Evolutionary conservation across 176 grass and related monocot genomes (phyloP), one percentile per base, ranked within the genome.

Genomic region (Bothriochloa decipiens): DNA sequence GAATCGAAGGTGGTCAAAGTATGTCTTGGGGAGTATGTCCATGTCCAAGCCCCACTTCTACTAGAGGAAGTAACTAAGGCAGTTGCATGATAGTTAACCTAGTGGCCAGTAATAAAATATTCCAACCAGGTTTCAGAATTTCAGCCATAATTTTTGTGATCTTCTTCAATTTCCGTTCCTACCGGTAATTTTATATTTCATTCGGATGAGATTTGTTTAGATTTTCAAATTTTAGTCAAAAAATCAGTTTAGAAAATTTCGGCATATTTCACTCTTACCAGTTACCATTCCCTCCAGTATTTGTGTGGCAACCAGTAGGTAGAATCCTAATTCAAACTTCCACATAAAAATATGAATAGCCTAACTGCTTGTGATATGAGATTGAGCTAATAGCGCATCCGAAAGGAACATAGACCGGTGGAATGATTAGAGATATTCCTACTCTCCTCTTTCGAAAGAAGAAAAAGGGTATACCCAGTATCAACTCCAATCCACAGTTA

Each of bases 391-490:
- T 50, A 65, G n/a, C n/a, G 11, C 17, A 57, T 66, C 23, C 23
- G 2, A 27, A 74, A 76, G 12, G 12, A 45, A 68, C 45, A 69
- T 10, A 4, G 22, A 39, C n/a, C 3, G 27, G 27, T 74, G 20
- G 12, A 64, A 42, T 50, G 11, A 33, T 16, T 7, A 16, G 81
- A 41, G 14, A 25, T 64, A 70, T 43, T 64, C 42, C 2, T 55
- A 64, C 7, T 66, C 60, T 22, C 22, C 39, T 81, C 5, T 76
- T 83, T 53, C 45, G 66, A 45, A 53, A 36, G 62, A 42, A 58
- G 40, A 47, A 57, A 71, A 29, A 20, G 4, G 6, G 37, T 58
- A 79, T 5, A 27, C 39, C 32, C 2, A 42, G 22, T 17, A 27
- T 23, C 15, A 20, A 66, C 26, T 39, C 17, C 18, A 80, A 16